Evolutionary conservation across 164 flowering plant genomes (phyloP).

Genomic region (Vitis amurensis): DNA sequence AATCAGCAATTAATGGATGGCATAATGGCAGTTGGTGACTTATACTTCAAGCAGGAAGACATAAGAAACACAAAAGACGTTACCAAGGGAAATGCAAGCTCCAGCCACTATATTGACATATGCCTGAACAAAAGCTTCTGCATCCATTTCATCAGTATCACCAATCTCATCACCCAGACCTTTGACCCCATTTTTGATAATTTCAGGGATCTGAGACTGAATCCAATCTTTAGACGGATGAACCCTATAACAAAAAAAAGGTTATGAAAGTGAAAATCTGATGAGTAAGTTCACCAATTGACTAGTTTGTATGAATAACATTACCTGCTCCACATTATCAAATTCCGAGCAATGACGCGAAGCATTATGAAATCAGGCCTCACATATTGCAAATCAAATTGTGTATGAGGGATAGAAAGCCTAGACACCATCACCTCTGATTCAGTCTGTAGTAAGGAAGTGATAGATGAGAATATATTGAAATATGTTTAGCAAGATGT

Average conservation of each 20-base stretch:
- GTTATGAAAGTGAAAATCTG: slow-evolving; percentile 6
- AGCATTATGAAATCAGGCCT: slow-evolving; percentile 98
- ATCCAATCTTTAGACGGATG: slow-evolving; percentile 80
- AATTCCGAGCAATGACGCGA: slow-evolving; percentile 88
- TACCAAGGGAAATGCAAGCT: slow-evolving; percentile 91
- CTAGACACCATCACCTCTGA: slow-evolving; percentile 63
- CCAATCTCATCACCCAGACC: slow-evolving; percentile 51
- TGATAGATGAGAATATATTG: slow-evolving; percentile 6
- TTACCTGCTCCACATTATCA: slow-evolving; percentile 97
- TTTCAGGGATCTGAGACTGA: slow-evolving; percentile 79
- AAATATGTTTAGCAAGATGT: background rate
- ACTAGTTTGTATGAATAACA: slow-evolving; percentile 7
- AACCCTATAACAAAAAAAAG: slow-evolving; percentile 47
- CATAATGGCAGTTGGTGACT: no score
- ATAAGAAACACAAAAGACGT: slow-evolving; percentile 10
- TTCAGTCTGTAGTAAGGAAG: slow-evolving; percentile 67
- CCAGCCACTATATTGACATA: slow-evolving; percentile 88
- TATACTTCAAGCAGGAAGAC: no score
- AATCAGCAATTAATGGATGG: background rate
- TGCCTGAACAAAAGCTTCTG: slow-evolving; percentile 78
- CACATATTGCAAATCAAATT: slow-evolving; percentile 84
- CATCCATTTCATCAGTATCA: slow-evolving; percentile 71
- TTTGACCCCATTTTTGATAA: slow-evolving; percentile 53
- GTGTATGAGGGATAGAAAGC: slow-evolving; percentile 77
- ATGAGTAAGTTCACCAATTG: background rate